phyloP scores from a whole-genome alignment of 2,329 filamentous ascomycete genomes.

The Colletotrichum sp. region DNA sequence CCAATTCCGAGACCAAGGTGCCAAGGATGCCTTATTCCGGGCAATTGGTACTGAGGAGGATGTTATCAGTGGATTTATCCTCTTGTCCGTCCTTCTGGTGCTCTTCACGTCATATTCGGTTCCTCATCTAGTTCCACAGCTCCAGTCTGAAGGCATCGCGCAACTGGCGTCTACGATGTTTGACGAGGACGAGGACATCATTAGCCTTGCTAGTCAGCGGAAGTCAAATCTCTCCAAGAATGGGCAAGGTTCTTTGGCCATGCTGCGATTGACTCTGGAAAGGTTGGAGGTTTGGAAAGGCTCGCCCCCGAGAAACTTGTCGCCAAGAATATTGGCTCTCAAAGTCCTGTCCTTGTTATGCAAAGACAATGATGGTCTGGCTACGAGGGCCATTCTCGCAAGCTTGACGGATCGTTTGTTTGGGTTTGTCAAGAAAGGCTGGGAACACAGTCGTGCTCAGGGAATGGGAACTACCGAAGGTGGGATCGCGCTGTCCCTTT shows the following conservation, averaged over 20 bases:
- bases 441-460: neutral
- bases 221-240: slow-evolving; percentile 73
- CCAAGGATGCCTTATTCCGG: slow-evolving; percentile 71
- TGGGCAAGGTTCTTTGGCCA: slow-evolving; percentile 59
- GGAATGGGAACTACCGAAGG: slow-evolving; percentile 9
- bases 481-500: slow-evolving; percentile 44
- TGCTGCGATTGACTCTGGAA: slow-evolving; percentile 58
- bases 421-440: slow-evolving; percentile 16
- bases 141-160: slow-evolving; percentile 59
- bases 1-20: slow-evolving; percentile 76
- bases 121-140: slow-evolving; percentile 61
- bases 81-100: slow-evolving; percentile 67
- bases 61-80: slow-evolving; percentile 64
- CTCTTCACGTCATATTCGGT: slow-evolving; percentile 67
- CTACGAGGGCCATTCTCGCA: neutral
- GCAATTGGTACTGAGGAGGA: slow-evolving; percentile 66
- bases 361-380: slow-evolving; percentile 6
- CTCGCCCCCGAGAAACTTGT: slow-evolving; percentile 52
- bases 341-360: slow-evolving; percentile 52
- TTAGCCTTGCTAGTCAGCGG: slow-evolving; percentile 65
- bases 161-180: slow-evolving; percentile 63
- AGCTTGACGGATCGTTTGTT: slow-evolving; percentile 23
- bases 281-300: slow-evolving; percentile 66
- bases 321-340: slow-evolving; percentile 68
- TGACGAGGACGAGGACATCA: slow-evolving; percentile 57